phyloP scores from a whole-genome alignment of 2,329 filamentous ascomycete species.

The Cryphonectria japonica region DNA sequence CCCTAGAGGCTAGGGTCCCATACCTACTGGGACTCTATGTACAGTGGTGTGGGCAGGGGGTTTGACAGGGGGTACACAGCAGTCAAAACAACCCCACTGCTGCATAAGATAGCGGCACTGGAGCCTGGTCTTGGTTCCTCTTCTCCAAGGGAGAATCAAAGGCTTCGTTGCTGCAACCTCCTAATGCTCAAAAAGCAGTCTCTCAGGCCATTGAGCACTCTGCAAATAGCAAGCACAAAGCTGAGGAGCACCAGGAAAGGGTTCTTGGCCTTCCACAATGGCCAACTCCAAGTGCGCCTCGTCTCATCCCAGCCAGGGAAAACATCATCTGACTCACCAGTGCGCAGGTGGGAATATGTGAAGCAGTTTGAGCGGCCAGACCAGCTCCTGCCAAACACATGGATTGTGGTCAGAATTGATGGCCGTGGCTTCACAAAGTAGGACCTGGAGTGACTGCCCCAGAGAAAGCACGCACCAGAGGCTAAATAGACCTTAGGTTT shows the following conservation, averaged over 20 bases:
- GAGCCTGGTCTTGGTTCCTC: not conserved
- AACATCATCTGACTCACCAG: constrained; percentile 32
- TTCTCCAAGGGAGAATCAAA: constrained; percentile 1
- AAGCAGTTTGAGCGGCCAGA: constrained; percentile 86
- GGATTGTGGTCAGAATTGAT: constrained; percentile 93
- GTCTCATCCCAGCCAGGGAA: constrained; percentile 27
- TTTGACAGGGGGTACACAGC: constrained; percentile 9
- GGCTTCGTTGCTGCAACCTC: not conserved
- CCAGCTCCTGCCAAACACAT: constrained; percentile 82
- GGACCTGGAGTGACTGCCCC: constrained; percentile 31
- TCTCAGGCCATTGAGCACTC: not conserved
- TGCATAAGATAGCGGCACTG: not conserved
- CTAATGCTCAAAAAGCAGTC: constrained; percentile 5
- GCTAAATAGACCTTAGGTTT: constrained; percentile 58
- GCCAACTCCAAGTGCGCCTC: constrained; percentile 35
- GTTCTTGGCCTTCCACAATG: constrained; percentile 27
- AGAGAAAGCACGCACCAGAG: not conserved
- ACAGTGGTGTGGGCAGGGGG: constrained; percentile 7
- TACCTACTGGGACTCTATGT: not conserved
- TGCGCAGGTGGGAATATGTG: constrained; percentile 85
- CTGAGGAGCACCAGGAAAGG: not conserved
- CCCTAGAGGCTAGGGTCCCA: constrained; percentile 13
- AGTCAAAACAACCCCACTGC: not conserved
- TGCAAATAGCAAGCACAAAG: not conserved
- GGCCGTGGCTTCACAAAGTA: constrained; percentile 95